phyloP scores from a whole-genome alignment of 805 yeast species.

The Yamadazyma sp. region DNA sequence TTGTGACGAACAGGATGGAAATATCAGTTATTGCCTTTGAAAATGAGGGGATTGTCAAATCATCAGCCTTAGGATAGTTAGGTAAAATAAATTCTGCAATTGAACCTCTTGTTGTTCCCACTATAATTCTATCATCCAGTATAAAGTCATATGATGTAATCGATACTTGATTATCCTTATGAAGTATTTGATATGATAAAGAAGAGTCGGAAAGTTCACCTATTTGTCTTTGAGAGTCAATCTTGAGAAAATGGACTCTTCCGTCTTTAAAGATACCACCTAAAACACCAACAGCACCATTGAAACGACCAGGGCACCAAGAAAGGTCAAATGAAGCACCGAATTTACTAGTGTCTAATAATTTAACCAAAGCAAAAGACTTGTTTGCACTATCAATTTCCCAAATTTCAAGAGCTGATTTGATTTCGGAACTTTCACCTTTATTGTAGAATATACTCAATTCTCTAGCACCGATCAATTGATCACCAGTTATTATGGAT shows the following conservation, averaged over 20 bases:
- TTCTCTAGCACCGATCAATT: slow-evolving; percentile 20
- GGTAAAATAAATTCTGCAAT: slow-evolving; percentile 56
- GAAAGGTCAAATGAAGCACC: slow-evolving; percentile 44
- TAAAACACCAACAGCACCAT: slow-evolving; percentile 38
- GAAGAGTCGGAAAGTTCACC: slow-evolving; percentile 21
- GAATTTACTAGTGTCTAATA: slow-evolving; percentile 29
- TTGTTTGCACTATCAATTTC: slow-evolving; percentile 26
- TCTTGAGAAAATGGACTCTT: slow-evolving; percentile 43
- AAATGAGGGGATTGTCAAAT: slow-evolving; percentile 29
- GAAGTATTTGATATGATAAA: slow-evolving; percentile 16
- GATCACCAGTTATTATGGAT: slow-evolving; percentile 37
- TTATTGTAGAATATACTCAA: slow-evolving; percentile 28
- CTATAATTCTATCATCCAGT: slow-evolving; percentile 41
- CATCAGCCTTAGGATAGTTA: slow-evolving; percentile 11
- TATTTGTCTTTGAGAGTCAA: slow-evolving; percentile 18
- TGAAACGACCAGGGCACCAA: slow-evolving; percentile 36
- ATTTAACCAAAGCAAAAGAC: slow-evolving; percentile 23
- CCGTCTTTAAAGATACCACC: slow-evolving; percentile 61
- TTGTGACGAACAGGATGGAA: slow-evolving; percentile 24
- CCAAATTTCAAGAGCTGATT: slow-evolving; percentile 47
- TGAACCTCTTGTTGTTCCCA: slow-evolving; percentile 59
- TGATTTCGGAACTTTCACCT: slow-evolving; percentile 10
- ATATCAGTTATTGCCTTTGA: slow-evolving; percentile 29
- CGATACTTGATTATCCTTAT: slow-evolving; percentile 9
- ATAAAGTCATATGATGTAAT: slow-evolving; percentile 51